Base-by-base conservation (phyloP, 495 filamentous ascomycete genomes). In the Penicillium odoratum region DNA sequence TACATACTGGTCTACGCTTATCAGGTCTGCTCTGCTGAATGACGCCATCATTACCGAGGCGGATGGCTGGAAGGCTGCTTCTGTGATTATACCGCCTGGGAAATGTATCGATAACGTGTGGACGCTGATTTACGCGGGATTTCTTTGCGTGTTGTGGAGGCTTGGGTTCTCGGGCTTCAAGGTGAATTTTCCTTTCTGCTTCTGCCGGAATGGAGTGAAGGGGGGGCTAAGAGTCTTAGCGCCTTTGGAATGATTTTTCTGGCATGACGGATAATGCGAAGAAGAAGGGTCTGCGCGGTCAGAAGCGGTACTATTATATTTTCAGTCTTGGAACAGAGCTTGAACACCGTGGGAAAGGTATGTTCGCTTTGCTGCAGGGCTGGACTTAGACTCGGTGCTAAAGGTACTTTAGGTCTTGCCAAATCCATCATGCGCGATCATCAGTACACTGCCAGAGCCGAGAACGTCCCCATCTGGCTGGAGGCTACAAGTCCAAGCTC, bases 401-500 rank as follows among this genome's bases (percentile, higher is more conserved):
- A 25, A 4, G 13, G 45, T 33, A 28, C 26, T 59, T 11, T 15
- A 71, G 68, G 68, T 3, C 64, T 71, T 25, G 68, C 66, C 0
- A 69, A 61, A 53, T 57, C 60, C 1, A 69, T 71, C 15, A 60
- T 71, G 31, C 54, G 29, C 0, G 31, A 69, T 5, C 54, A 69
- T 33, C 66, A 69, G 40, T 40, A 52, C 4, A 58, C 31, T 7
- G 68, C 66, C 3, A 55, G 57, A 28, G 21, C 53, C 0, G 61
- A 66, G 9, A 61, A 67, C n/a, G 45, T 69, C 3, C 68, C 68
- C 0, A 71, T 71, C 11, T 71, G 66, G 66, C 66, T 71, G 3
- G 68, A 71, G 46, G 68, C 68, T 15, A 69, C 68, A 5, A 64
- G 58, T 7, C 33, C 58, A 9, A 38, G 51, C 26, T 69, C 68